phyloP scores from a whole-genome alignment of 23 red algal genomes.

The Cyanidium caldarium region DNA sequence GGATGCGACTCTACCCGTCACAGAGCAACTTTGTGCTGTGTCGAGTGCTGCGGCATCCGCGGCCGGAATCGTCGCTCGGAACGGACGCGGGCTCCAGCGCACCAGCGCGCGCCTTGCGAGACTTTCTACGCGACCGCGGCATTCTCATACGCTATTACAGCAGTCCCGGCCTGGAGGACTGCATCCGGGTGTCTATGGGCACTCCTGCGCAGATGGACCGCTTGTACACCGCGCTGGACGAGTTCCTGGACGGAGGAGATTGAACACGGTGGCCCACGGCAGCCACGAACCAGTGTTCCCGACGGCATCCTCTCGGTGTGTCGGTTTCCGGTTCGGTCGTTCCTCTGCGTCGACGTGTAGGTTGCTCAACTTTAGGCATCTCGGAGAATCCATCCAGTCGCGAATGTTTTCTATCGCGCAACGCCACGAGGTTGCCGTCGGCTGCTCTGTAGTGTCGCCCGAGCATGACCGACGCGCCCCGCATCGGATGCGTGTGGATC shows the following conservation, averaged over 20 bases:
- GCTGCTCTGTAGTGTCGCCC: no score
- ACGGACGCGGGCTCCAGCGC: background rate
- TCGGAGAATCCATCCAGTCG: no score
- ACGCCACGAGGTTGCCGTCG: no score
- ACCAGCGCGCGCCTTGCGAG: conserved; percentile 28
- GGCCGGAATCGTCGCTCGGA: background rate
- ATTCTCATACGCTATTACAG: conserved; percentile 98
- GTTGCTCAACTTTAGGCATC: no score
- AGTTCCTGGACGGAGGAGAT: background rate
- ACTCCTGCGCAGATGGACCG: conserved; percentile 71
- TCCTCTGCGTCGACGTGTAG: no score
- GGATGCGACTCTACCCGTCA: conserved; percentile 59
- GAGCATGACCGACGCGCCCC: no score
- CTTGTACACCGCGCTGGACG: conserved; percentile 43
- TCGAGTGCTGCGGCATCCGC: conserved; percentile 7
- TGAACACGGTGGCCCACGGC: no score
- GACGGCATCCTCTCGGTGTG: background rate
- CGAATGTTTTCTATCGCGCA: no score
- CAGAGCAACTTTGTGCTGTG: conserved; percentile 90
- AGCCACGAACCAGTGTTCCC: background rate
- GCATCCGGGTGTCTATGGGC: conserved; percentile 90
- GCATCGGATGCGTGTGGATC: no score
- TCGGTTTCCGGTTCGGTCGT: no score
- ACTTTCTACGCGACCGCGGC: conserved; percentile 32
- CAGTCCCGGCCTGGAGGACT: conserved; percentile 37